Base-by-base conservation (phyloP, 2,329 filamentous ascomycete genomes). In the Penicillium sp. region DNA sequence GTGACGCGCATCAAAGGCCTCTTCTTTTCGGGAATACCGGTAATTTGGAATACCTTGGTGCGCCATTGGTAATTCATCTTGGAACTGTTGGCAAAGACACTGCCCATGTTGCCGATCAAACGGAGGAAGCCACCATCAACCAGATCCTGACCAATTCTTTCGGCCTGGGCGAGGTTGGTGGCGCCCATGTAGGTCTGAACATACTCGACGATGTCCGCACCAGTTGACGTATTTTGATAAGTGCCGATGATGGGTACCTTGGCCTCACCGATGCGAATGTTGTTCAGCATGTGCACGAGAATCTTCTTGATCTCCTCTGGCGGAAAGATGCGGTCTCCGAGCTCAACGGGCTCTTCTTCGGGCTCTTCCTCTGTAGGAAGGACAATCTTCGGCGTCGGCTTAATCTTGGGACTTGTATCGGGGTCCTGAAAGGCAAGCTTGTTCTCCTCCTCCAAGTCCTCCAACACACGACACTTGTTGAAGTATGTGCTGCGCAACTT, bases 61-160 rank as follows among this genome's bases (percentile, higher is more conserved):
- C 90, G 87, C 94, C 94, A 99, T 72, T 99, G 94, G 71, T 99
- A 99, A 69, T 89, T 92, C 85, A 97, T 88, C 74, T 88, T 90
- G 58, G 92, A 96, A 79, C 92, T 97, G 75, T 99, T 99, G 63
- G 92, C 92, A 69, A 99, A 99, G 1, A 88, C 90, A 74, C 84
- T 97, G 54, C 94, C 94, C 48, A 99, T 92, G 64, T 94, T 96
- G 58, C 94, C 94, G 55, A 99, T 84, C 47, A 99, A 79, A 46
- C 94, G 86, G 66, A 99, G 77, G 68, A 96, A 92, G 33, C 94
- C 92, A 67, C 89, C 85, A 25, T 83, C 78, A 46, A 96, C 86
- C 60, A 99, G 79, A 69, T 99, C 94, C 74, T 99, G 94, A 10
- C 94, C 94, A 60, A 99, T 92, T 41, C 88, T 83, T 79, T 99